Conservation (phyloP, 345 rosid genomes). For the Ailanthus altissimus region DNA sequence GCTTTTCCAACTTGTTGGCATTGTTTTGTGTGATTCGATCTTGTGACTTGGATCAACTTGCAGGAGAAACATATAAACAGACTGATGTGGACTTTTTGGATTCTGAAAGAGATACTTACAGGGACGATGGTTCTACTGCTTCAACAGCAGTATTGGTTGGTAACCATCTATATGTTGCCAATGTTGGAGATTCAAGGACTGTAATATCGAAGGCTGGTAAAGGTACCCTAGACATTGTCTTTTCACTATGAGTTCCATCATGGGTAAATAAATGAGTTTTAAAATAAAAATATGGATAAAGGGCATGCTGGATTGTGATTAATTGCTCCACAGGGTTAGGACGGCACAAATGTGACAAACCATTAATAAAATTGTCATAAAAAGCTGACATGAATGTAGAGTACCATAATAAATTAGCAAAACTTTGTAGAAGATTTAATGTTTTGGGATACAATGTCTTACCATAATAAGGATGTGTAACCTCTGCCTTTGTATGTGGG, state of each 20-base stretch:
- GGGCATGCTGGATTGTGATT: background rate
- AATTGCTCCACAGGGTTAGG: background rate
- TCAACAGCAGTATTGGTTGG: conserved; percentile 92
- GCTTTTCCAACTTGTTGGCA: background rate
- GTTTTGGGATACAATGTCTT: background rate
- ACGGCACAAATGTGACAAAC: background rate
- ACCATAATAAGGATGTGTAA: background rate
- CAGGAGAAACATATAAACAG: conserved; percentile 90
- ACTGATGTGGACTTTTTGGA: conserved; percentile 85
- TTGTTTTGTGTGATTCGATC: conserved; percentile 14
- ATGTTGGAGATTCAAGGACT: conserved; percentile 98
- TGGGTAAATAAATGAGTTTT: background rate
- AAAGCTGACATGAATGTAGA: background rate
- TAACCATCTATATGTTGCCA: conserved; percentile 92
- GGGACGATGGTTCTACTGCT: conserved; percentile 99
- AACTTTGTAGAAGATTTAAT: background rate
- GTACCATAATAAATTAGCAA: background rate
- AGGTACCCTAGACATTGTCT: conserved; percentile 43
- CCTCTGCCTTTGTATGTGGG: background rate
- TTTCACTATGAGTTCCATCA: background rate
- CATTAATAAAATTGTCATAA: background rate
- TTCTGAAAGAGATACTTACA: conserved; percentile 70
- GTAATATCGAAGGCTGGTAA: conserved; percentile 87
- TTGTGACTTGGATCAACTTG: conserved; percentile 23
- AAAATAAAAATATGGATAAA: background rate